phyloP scores from a whole-genome alignment of 805 yeast genomes.

The Candida morakotiae region DNA sequence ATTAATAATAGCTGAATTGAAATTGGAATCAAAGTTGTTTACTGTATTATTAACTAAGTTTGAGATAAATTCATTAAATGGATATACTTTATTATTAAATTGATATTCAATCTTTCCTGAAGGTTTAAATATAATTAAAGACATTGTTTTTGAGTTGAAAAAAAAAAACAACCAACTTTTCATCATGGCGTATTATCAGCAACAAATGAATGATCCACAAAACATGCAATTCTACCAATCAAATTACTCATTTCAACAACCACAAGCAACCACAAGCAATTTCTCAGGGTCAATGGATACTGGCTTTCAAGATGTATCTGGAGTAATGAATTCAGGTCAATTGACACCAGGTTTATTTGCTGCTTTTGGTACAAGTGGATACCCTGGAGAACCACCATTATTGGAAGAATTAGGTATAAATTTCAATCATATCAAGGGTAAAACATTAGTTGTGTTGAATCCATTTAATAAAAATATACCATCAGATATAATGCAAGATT shows the following conservation, averaged over 20 bases:
- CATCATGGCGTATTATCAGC: slow-evolving; percentile 41
- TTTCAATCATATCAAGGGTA: slow-evolving; percentile 78
- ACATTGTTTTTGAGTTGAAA: slow-evolving; percentile 19
- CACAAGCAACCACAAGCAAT: slow-evolving; percentile 11
- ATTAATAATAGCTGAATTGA: slow-evolving; percentile 25
- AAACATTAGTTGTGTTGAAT: slow-evolving; percentile 81
- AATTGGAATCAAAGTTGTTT: slow-evolving; percentile 28
- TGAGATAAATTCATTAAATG: slow-evolving; percentile 37
- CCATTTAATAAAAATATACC: slow-evolving; percentile 62
- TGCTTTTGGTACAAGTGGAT: slow-evolving; percentile 90
- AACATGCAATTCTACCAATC: slow-evolving; percentile 43
- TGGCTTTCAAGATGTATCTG: slow-evolving; percentile 38
- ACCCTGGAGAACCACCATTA: slow-evolving; percentile 91
- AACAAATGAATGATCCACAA: slow-evolving; percentile 26
- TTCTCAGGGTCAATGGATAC: slow-evolving; percentile 37
- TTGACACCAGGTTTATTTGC: slow-evolving; percentile 78
- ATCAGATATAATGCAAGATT: slow-evolving; percentile 74
- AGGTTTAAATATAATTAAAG: slow-evolving; percentile 30
- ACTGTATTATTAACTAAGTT: slow-evolving; percentile 29
- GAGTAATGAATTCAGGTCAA: slow-evolving; percentile 41
- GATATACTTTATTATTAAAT: slow-evolving; percentile 29
- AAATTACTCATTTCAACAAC: slow-evolving; percentile 29
- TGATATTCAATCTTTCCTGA: slow-evolving; percentile 36
- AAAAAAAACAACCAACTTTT: not conserved
- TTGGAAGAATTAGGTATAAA: slow-evolving; percentile 92